Percentiles rank a stretch among this genome's conserved stretches.
Conservation (phyloP, 2,329 filamentous ascomycete genomes). For the Uncinocarpus reesii region DNA sequence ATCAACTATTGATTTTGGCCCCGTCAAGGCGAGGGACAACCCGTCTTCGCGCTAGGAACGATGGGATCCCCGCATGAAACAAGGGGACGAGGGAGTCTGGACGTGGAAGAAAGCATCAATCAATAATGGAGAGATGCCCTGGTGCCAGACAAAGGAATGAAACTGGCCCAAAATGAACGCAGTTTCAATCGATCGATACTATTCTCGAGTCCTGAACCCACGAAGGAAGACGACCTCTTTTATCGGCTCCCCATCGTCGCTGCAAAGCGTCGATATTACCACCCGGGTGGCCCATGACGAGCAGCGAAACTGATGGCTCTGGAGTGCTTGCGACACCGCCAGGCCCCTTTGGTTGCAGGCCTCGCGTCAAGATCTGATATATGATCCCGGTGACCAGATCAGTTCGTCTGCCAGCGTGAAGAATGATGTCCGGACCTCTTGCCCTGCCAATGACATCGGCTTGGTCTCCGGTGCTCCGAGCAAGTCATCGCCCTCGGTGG, state of each 20-base stretch:
- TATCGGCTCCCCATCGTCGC: neutral
- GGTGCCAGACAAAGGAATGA: neutral
- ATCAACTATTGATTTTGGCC: neutral
- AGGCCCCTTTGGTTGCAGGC: neutral
- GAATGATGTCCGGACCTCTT: neutral
- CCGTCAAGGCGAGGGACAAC: neutral
- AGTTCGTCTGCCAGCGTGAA: neutral
- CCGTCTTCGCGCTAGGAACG: neutral
- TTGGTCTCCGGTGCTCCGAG: too few species aligned
- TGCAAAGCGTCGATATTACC: neutral
- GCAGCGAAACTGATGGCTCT: too few species aligned
- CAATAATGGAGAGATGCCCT: neutral
- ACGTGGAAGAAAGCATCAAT: neutral
- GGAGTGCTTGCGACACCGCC: too few species aligned
- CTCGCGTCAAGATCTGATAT: neutral
- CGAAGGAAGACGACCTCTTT: neutral
- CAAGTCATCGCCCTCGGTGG: too few species aligned
- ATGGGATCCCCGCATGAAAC: neutral
- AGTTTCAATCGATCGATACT: neutral
- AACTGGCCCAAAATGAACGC: neutral
- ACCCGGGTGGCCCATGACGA: neutral
- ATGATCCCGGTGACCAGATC: conserved; percentile 5
- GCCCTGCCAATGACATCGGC: neutral
- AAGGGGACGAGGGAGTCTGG: neutral
- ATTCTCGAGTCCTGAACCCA: neutral